These are phyloP conservation scores for Dictyophora rubrovolvata DNA, from an alignment of 768 basidiomycete genomes.

Conservation along the genomic window DNA sequence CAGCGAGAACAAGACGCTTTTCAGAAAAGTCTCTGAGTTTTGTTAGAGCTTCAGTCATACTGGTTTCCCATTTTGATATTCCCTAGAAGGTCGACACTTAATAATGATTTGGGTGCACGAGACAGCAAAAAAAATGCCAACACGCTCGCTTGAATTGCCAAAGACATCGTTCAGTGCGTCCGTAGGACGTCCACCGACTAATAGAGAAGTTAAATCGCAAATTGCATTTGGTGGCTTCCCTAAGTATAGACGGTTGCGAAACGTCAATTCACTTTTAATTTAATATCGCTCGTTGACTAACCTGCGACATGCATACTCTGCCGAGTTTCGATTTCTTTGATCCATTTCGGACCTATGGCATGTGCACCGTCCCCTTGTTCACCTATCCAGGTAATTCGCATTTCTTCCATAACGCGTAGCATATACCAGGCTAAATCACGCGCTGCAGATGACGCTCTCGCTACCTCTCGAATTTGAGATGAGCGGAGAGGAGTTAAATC, in stretches of 20 bases:
- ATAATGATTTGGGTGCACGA: neutral
- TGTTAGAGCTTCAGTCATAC: conserved; percentile 56
- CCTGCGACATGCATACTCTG: conserved; percentile 59
- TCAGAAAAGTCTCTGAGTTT: conserved; percentile 68
- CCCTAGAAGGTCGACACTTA: conserved; percentile 37
- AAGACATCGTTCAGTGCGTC: conserved; percentile 66
- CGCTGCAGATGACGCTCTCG: conserved; percentile 55
- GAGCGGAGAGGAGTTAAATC: conserved; percentile 48
- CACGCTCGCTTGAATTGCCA: conserved; percentile 73
- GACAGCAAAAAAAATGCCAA: conserved; percentile 23
- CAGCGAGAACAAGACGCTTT: conserved; percentile 59
- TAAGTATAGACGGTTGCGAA: conserved; percentile 19
- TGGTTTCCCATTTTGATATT: conserved; percentile 75
- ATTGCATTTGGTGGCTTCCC: conserved; percentile 55
- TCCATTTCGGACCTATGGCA: conserved; percentile 65
- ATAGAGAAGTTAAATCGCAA: conserved; percentile 58
- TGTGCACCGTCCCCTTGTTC: conserved; percentile 51
- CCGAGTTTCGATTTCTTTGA: conserved; percentile 50
- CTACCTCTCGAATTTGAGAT: conserved; percentile 55
- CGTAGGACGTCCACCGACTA: conserved; percentile 63
- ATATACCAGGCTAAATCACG: conserved; percentile 66
- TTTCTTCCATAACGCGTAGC: conserved; percentile 60
- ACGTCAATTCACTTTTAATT: conserved; percentile 7
- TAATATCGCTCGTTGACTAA: conserved; percentile 23
- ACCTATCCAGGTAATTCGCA: conserved; percentile 66